A percentile compares a stretch with the other conserved stretches of the same genome.
Evolutionary conservation across 805 yeast species (phyloP).

Genomic region (Candida coleopterorum): DNA sequence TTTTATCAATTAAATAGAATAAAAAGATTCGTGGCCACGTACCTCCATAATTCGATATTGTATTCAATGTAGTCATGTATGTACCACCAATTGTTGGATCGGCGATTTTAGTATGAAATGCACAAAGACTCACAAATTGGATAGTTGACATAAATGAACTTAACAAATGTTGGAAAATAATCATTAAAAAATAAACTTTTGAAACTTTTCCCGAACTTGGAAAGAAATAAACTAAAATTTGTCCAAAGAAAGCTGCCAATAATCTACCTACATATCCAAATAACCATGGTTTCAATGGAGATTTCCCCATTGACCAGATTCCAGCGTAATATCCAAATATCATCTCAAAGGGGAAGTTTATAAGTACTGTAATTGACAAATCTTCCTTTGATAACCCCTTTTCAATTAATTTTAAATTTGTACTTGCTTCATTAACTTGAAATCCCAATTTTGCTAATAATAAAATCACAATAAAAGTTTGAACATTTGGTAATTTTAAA

Average conservation of each 20-base stretch:
- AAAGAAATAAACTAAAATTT: conserved; percentile 63
- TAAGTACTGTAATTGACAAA: conserved; percentile 82
- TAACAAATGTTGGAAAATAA: conserved; percentile 75
- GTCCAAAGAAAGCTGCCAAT: conserved; percentile 71
- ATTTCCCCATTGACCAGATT: conserved; percentile 79
- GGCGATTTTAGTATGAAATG: conserved; percentile 93
- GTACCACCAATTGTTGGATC: conserved; percentile 97
- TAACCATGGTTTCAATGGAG: conserved; percentile 85
- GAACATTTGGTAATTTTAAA: conserved; percentile 66
- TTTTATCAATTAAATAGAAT: conserved; percentile 70
- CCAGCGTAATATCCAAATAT: conserved; percentile 95
- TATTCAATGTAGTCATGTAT: conserved; percentile 93
- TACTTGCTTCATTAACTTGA: conserved; percentile 94
- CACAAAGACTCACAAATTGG: conserved; percentile 90
- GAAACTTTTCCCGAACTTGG: conserved; percentile 54
- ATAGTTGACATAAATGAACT: conserved; percentile 92
- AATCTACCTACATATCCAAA: conserved; percentile 81
- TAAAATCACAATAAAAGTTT: conserved; percentile 67
- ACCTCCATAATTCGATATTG: conserved; percentile 90
- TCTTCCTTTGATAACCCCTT: conserved; percentile 93
- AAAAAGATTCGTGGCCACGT: conserved; percentile 94
- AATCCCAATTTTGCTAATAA: conserved; percentile 84
- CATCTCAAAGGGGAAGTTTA: conserved; percentile 95
- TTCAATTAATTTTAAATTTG: conserved; percentile 85
- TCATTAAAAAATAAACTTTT: conserved; percentile 55